Conservation (phyloP, 2,329 filamentous ascomycete species). For the Shiraia bambusicola region DNA sequence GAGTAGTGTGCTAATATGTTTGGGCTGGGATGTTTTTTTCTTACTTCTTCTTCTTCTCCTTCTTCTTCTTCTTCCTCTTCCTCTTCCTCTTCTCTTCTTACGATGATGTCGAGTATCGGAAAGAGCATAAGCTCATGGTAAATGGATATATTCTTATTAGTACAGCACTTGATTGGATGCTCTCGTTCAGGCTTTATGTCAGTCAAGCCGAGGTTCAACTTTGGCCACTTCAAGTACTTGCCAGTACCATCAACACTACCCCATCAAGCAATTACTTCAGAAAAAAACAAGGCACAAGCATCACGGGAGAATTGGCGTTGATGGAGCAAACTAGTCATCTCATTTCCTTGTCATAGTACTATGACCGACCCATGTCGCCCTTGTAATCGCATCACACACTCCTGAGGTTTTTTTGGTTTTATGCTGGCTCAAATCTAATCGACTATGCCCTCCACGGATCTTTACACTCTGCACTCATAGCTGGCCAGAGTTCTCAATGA, state of each 20-base stretch:
- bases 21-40: too few species aligned
- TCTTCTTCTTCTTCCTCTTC: too few species aligned
- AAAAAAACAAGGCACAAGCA: neutral
- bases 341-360: slow-evolving; percentile 20
- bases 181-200: too few species aligned
- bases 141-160: too few species aligned
- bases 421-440: slow-evolving; percentile 9
- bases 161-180: too few species aligned
- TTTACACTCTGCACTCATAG: slow-evolving; percentile 12
- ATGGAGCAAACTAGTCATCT: slow-evolving; percentile 10
- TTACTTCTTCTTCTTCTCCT: too few species aligned
- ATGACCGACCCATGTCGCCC: slow-evolving; percentile 7
- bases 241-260: too few species aligned
- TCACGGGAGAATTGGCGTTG: neutral
- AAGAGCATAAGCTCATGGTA: too few species aligned
- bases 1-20: too few species aligned
- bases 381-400: slow-evolving; percentile 5
- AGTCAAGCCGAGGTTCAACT: too few species aligned
- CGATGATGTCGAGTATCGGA: too few species aligned
- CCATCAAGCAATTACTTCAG: neutral
- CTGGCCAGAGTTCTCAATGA: slow-evolving; percentile 29
- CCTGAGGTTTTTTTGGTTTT: slow-evolving; percentile 11
- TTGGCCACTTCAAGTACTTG: neutral
- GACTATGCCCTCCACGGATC: slow-evolving; percentile 3
- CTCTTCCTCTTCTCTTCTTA: too few species aligned